Percentiles rank a stretch among this genome's conserved stretches.
Conservation (phyloP, 352 stramenopile genomes). For the Phytophthora multivora region DNA sequence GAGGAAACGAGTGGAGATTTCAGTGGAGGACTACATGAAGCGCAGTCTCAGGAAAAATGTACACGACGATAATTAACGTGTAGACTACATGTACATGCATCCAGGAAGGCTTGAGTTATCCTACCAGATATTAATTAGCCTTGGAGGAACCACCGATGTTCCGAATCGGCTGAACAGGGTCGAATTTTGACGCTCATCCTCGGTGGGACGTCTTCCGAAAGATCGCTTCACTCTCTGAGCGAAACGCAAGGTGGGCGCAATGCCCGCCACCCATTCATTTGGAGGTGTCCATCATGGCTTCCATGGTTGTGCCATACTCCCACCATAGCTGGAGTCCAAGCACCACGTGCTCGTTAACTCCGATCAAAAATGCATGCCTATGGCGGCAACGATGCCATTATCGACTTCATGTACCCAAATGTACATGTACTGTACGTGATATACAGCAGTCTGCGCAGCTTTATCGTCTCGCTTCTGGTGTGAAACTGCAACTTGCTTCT, state of each 20-base stretch:
- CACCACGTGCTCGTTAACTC: neutral
- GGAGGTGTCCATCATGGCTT: neutral
- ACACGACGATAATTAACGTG: no score
- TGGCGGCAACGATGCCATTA: no score
- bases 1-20: no score
- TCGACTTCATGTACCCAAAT: no score
- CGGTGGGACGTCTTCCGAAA: conserved; percentile 8
- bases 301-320: neutral
- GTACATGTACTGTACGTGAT: no score
- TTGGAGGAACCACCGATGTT: no score
- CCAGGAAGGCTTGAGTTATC: no score
- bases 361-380: neutral
- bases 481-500: neutral
- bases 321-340: neutral
- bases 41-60: no score
- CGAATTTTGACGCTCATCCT: conserved; percentile 4
- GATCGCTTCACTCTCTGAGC: conserved; percentile 11
- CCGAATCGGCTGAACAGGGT: neutral
- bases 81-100: no score
- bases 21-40: no score
- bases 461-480: neutral
- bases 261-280: neutral
- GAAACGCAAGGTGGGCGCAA: conserved; percentile 17
- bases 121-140: no score
- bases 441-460: neutral